Conservation (phyloP, 306 rosid genomes). For the Castanospermum australe region DNA sequence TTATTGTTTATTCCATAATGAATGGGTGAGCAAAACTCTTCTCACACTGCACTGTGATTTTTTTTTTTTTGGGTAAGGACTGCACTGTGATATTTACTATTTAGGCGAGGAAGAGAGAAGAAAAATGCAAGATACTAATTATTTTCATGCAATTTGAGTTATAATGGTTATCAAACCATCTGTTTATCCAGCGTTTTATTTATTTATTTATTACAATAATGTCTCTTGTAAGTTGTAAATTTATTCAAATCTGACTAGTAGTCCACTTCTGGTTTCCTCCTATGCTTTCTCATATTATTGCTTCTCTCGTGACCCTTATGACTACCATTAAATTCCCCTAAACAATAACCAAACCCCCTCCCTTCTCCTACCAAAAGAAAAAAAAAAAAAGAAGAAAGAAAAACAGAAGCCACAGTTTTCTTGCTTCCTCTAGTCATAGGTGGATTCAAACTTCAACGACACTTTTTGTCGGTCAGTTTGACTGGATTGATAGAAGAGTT, state of each 20-base stretch:
- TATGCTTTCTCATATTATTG: not conserved
- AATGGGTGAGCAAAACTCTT: not conserved
- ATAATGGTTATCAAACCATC: not conserved
- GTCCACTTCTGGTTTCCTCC: too few relatives aligned
- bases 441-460: slow-evolving; percentile 63
- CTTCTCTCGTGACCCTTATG: slow-evolving; percentile 20
- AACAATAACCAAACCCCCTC: not conserved
- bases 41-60: not conserved
- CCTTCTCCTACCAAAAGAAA: not conserved
- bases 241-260: too few relatives aligned
- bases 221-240: too few relatives aligned
- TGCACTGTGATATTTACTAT: too few relatives aligned
- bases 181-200: too few relatives aligned
- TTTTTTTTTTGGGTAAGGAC: too few relatives aligned
- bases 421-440: slow-evolving; percentile 17
- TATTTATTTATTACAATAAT: too few relatives aligned
- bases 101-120: not conserved
- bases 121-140: not conserved
- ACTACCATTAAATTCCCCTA: slow-evolving; percentile 1
- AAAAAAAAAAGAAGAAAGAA: not conserved
- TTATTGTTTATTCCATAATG: not conserved
- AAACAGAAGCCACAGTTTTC: not conserved
- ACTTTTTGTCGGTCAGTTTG: slow-evolving; percentile 63
- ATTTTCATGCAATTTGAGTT: not conserved
- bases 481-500: slow-evolving; percentile 31